These are phyloP conservation scores for Lecanosticta acicola DNA, from an alignment of 2,329 filamentous ascomycete species.

Conservation along the genomic window DNA sequence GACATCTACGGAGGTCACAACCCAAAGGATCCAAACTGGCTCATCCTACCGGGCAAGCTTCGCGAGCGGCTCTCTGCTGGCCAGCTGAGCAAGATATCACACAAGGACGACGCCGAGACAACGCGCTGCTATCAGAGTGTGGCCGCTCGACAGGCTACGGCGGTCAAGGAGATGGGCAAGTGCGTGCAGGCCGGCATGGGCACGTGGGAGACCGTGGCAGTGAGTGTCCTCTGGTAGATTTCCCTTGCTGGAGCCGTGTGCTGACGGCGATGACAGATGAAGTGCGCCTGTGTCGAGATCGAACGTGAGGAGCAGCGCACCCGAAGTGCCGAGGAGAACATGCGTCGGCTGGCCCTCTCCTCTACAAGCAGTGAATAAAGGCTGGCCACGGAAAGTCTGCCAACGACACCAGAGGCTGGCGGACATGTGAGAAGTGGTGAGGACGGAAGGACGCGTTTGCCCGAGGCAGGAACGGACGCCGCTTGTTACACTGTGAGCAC, in stretches of 20 bases:
- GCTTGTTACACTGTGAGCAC: too few species aligned
- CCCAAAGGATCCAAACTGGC: conserved; percentile 13
- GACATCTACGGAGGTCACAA: conserved; percentile 15
- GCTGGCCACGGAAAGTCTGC: too few species aligned
- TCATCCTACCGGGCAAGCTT: conserved; percentile 16
- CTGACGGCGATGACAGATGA: background rate
- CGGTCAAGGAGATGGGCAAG: conserved; percentile 4
- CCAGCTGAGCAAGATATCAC: conserved; percentile 6
- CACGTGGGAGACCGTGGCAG: conserved; percentile 8
- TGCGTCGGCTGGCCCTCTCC: background rate
- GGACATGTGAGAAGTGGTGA: too few species aligned
- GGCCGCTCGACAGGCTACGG: conserved; percentile 5
- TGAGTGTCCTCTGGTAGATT: background rate
- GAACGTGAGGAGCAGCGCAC: conserved; percentile 5
- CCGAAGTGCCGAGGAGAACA: background rate
- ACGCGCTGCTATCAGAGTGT: conserved; percentile 8
- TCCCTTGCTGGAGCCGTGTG: background rate
- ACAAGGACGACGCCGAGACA: conserved; percentile 5
- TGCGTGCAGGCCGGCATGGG: conserved; percentile 8
- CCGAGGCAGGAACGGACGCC: too few species aligned
- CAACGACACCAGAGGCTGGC: too few species aligned
- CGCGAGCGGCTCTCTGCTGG: conserved; percentile 13
- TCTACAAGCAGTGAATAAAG: background rate
- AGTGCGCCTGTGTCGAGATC: conserved; percentile 4
- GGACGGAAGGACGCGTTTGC: too few species aligned